Percentiles rank a stretch among this genome's conserved stretches.
phyloP scores from a whole-genome alignment of 2,329 filamentous ascomycete genomes.

The Tolypocladium tropicale region DNA sequence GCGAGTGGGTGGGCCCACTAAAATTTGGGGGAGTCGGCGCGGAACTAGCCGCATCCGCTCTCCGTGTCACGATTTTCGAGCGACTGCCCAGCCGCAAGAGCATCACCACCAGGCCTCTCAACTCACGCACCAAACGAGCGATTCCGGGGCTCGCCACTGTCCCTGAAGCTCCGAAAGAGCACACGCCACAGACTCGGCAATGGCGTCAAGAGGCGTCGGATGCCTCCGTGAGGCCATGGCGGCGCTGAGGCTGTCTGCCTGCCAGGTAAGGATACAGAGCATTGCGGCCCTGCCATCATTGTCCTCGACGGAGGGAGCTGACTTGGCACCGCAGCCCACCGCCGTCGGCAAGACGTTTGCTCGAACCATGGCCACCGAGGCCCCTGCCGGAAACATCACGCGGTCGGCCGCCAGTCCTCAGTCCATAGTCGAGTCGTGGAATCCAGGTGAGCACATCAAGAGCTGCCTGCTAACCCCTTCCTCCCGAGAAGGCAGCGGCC shows the following conservation, averaged over 20 bases:
- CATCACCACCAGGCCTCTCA: background rate
- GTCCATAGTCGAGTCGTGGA: slow-evolving; percentile 29
- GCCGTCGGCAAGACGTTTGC: slow-evolving; percentile 29
- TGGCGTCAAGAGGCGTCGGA: slow-evolving; percentile 26
- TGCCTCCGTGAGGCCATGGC: slow-evolving; percentile 44
- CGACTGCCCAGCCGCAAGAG: background rate
- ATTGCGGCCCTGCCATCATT: background rate
- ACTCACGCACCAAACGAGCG: background rate
- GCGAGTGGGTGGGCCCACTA: slow-evolving; percentile 12
- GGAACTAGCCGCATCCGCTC: slow-evolving; percentile 17
- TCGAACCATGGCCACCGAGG: slow-evolving; percentile 47
- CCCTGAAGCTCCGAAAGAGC: background rate
- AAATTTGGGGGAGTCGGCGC: slow-evolving; percentile 14
- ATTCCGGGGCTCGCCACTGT: background rate
- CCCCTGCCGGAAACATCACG: slow-evolving; percentile 27
- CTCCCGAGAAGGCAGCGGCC: background rate
- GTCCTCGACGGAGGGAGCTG: background rate
- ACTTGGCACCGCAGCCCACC: slow-evolving; percentile 17
- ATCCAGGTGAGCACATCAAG: slow-evolving; percentile 35
- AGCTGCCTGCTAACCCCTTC: no score
- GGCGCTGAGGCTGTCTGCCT: slow-evolving; percentile 34
- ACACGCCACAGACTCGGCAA: background rate
- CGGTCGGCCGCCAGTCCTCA: slow-evolving; percentile 20
- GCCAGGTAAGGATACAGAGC: slow-evolving; percentile 17
- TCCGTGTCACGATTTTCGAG: slow-evolving; percentile 16